Evolutionary conservation across 768 basidiomycete species (phyloP), one percentile per base, ranked within the genome.

Genomic region (Ephemerocybe angulata): DNA sequence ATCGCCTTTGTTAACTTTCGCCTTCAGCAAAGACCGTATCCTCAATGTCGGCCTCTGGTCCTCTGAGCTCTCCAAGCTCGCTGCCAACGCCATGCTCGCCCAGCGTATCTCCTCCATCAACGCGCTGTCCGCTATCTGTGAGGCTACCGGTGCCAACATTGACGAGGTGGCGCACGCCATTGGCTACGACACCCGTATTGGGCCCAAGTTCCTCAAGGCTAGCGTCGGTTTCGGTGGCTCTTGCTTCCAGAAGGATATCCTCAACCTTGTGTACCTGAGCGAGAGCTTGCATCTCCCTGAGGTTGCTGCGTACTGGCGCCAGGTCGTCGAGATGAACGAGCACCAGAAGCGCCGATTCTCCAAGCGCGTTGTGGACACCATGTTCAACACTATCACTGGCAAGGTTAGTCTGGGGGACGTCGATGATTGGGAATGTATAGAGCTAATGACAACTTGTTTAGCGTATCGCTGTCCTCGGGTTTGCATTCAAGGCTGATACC

Each of bases 191-290:
- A 80, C 87, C 19, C 92, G 97, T 56, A 81, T 99, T 52, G 97
- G 97, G 3, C 83, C 93, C 63, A 96, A 90, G 71, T 99, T 99
- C 84, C 78, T 99, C 66, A 93, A 90, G 68, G 90, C 93, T 38
- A 90, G 87, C 47, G 94, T 97, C 63, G 96, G 97, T 21, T 99
- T 99, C 64, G 96, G 97, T 58, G 97, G 97, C 33, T 92, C 89
- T 12, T 99, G 96, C 77, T 99, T 99, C 90, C 96, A 98, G 76
- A 98, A 99, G 72, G 96, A 99, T 67, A 98, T 98, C 72, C 85
- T 99, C 66, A 99, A 99, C 78, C 80, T 99, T 58, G 97, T 98
- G 42, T 99, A 99, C 76, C 85, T 99, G 41, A 88, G 86, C 67
- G 95, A 98, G 75, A 93, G 89, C 59, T 74, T 93, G 53, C 93